Evolutionary conservation across 352 stramenopile genomes (phyloP).

Genomic region (Lagenidium sp.): DNA sequence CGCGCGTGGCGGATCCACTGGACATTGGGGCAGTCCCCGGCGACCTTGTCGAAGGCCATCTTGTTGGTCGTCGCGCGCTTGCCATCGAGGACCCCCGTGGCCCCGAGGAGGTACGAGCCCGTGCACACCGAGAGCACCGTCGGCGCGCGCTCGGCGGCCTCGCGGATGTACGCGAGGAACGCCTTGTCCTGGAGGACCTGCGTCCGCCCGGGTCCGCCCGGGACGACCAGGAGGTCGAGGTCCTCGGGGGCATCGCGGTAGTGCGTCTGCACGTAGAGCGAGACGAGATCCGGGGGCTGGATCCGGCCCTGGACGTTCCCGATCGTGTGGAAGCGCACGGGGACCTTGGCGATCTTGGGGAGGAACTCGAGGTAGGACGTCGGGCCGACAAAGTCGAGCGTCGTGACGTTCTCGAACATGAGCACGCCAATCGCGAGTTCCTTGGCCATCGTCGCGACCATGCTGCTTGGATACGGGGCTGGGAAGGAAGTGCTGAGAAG

Average conservation of each 20-base stretch:
- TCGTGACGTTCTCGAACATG: conserved; percentile 46
- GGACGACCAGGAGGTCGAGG: conserved; percentile 37
- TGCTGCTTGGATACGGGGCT: no score
- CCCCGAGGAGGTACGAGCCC: conserved; percentile 30
- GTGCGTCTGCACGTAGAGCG: conserved; percentile 23
- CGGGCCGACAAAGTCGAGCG: conserved; percentile 51
- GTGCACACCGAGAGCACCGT: conserved; percentile 51
- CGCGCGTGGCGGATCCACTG: conserved; percentile 45
- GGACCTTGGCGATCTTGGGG: conserved; percentile 23
- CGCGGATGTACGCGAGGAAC: conserved; percentile 33
- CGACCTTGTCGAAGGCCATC: conserved; percentile 31
- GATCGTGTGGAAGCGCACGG: conserved; percentile 46
- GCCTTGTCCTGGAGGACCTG: conserved; percentile 23
- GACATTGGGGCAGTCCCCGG: conserved; percentile 18
- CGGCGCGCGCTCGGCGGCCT: conserved; percentile 15
- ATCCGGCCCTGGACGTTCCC: conserved; percentile 22
- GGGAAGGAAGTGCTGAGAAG: no score
- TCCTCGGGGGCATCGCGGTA: conserved; percentile 15
- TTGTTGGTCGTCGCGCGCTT: conserved; percentile 61
- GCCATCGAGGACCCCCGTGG: conserved; percentile 30
- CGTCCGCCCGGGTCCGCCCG: conserved; percentile 20
- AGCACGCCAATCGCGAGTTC: conserved; percentile 39
- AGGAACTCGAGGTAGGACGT: conserved; percentile 53
- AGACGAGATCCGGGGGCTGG: conserved; percentile 23
- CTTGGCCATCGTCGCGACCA: no score